Conservation (phyloP, 257 asterid genomes). For the Craterostigma plantagineum region DNA sequence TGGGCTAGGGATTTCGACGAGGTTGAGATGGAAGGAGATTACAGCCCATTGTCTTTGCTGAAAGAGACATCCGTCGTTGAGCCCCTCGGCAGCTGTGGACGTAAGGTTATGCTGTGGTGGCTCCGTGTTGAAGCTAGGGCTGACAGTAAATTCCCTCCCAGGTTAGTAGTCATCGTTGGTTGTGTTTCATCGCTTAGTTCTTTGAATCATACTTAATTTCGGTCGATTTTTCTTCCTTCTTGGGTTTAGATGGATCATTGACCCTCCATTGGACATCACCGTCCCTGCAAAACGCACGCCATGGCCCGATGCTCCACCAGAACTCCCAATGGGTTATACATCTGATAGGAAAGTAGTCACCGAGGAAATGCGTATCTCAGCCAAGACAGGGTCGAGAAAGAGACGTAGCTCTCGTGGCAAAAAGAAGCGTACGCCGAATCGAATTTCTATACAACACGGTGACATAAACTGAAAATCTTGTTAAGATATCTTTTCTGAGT, state of each 20-base stretch:
- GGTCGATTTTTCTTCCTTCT: neutral
- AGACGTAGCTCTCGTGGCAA: conserved; percentile 56
- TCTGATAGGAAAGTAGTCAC: conserved; percentile 20
- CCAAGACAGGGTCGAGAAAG: conserved; percentile 42
- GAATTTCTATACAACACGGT: too few relatives aligned
- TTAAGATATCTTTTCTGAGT: too few relatives aligned
- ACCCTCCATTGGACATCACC: conserved; percentile 72
- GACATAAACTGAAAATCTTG: too few relatives aligned
- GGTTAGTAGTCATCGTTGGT: conserved; percentile 31
- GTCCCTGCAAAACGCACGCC: conserved; percentile 90
- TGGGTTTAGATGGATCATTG: conserved; percentile 71
- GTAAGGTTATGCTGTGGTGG: conserved; percentile 87
- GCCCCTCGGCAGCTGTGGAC: conserved; percentile 95
- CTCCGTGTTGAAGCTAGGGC: conserved; percentile 96
- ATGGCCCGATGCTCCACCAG: conserved; percentile 96
- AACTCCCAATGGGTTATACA: conserved; percentile 26
- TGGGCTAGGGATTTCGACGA: conserved; percentile 72
- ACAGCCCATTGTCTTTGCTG: conserved; percentile 52
- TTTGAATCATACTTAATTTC: too few relatives aligned
- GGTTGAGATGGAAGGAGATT: conserved; percentile 27
- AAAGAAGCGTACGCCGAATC: conserved; percentile 44
- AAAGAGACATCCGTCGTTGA: conserved; percentile 62
- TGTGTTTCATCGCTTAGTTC: too few relatives aligned
- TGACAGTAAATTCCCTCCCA: conserved; percentile 88
- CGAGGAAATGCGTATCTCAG: conserved; percentile 26